Evolutionary conservation across 495 filamentous ascomycete species (phyloP).

Genomic region (Hyaloscypha bicolor): DNA sequence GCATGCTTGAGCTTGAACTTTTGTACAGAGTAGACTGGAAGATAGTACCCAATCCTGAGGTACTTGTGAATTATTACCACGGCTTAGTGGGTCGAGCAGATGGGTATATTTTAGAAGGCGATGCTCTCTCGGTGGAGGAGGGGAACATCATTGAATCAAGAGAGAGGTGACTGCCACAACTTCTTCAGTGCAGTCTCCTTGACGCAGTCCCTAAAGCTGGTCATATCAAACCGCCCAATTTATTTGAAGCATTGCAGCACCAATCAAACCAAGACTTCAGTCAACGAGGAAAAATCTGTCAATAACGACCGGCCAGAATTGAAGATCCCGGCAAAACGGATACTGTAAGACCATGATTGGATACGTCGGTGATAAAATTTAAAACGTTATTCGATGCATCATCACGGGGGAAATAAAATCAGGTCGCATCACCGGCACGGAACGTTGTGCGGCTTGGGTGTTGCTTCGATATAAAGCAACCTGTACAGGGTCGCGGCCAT

Average conservation of each 20-base stretch:
- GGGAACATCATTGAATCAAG: no score
- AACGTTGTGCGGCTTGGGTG: slow-evolving; percentile 2
- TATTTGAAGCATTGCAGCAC: no score
- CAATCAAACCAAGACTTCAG: no score
- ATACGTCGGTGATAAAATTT: slow-evolving; percentile 1
- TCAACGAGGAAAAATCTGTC: no score
- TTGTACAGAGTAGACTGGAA: slow-evolving; percentile 89
- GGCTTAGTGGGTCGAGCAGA: slow-evolving; percentile 69
- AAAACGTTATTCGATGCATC: slow-evolving; percentile 1
- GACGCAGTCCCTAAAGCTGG: no score
- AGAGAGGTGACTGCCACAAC: no score
- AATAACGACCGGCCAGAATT: no score
- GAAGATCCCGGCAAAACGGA: no score
- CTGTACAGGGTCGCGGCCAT: no score
- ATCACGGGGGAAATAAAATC: slow-evolving; percentile 2
- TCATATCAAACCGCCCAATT: no score
- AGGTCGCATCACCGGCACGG: background rate
- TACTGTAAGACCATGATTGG: no score
- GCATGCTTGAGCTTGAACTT: slow-evolving; percentile 93
- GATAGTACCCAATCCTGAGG: slow-evolving; percentile 95
- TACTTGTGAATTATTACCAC: slow-evolving; percentile 88
- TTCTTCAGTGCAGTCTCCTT: no score
- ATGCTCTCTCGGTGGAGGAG: background rate
- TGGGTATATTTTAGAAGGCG: slow-evolving; percentile 42
- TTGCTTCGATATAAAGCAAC: background rate